A percentile compares a stretch with the other conserved stretches of the same genome.
Conservation (phyloP, 768 basidiomycete species). For the Podaxis sp. region DNA sequence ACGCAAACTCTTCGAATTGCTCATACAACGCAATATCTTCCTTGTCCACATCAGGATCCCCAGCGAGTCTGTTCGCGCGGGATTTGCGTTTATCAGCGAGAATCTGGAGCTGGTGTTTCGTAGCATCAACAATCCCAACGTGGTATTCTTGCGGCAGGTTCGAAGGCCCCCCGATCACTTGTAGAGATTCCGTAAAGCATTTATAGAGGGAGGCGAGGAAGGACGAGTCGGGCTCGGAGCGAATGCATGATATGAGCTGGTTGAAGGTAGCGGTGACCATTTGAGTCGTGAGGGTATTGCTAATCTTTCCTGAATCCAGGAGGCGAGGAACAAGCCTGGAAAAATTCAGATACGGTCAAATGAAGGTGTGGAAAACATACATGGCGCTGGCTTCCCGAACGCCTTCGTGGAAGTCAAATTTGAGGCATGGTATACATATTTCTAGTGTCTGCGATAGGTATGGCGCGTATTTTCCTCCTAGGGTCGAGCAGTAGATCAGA, state of each 20-base stretch:
- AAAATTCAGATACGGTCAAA: not conserved
- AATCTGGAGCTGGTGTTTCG: constrained; percentile 66
- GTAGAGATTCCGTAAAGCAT: constrained; percentile 61
- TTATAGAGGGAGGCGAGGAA: constrained; percentile 79
- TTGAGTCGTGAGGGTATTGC: constrained; percentile 60
- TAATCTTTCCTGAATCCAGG: constrained; percentile 64
- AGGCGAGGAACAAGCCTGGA: constrained; percentile 71
- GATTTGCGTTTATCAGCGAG: constrained; percentile 69
- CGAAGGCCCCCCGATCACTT: constrained; percentile 54
- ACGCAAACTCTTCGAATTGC: constrained; percentile 80
- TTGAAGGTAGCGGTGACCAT: constrained; percentile 71
- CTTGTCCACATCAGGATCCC: constrained; percentile 40
- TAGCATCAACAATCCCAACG: constrained; percentile 61
- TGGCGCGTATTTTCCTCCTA: constrained; percentile 66
- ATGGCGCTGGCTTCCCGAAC: constrained; percentile 77
- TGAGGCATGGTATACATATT: constrained; percentile 66
- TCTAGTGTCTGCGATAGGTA: constrained; percentile 73
- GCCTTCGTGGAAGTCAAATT: constrained; percentile 84
- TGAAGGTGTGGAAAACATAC: constrained; percentile 40
- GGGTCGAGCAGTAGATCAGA: constrained; percentile 73
- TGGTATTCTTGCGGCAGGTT: constrained; percentile 55
- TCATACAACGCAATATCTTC: constrained; percentile 74
- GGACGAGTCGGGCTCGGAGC: constrained; percentile 68
- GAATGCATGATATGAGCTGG: constrained; percentile 63
- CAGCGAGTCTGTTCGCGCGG: constrained; percentile 37